A percentile compares a stretch with the other conserved stretches of the same genome.
Conservation (phyloP, 2,329 filamentous ascomycete species). For the Lasiodiplodia citricola region DNA sequence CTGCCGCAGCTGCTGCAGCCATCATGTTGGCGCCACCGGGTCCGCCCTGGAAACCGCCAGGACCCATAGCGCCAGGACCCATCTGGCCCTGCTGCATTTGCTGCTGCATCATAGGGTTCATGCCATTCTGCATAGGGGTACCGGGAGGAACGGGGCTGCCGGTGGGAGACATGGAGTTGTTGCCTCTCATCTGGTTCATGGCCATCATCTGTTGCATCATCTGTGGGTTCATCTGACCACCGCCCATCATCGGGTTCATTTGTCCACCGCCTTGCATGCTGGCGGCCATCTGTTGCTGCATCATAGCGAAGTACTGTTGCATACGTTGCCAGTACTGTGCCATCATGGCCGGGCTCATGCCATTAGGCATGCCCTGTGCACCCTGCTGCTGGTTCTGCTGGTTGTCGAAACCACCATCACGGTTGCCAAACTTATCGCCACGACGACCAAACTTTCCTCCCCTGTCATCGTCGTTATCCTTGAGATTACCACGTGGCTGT, state of each 20-base stretch:
- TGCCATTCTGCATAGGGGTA: slow-evolving; percentile 34
- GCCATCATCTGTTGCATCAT: slow-evolving; percentile 52
- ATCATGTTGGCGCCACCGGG: slow-evolving; percentile 27
- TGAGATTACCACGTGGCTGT: slow-evolving; percentile 90
- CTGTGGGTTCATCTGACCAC: slow-evolving; percentile 64
- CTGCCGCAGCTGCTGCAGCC: slow-evolving; percentile 32
- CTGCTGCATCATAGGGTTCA: slow-evolving; percentile 77
- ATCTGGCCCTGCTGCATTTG: slow-evolving; percentile 64
- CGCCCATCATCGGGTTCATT: slow-evolving; percentile 62
- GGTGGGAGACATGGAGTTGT: slow-evolving; percentile 31
- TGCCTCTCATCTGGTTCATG: slow-evolving; percentile 39
- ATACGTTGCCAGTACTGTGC: slow-evolving; percentile 98
- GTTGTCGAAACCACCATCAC: slow-evolving; percentile 46
- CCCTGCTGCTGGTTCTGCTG: slow-evolving; percentile 54
- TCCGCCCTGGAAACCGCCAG: slow-evolving; percentile 32
- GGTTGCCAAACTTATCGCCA: slow-evolving; percentile 44
- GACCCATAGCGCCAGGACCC: slow-evolving; percentile 49
- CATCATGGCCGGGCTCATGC: slow-evolving; percentile 96
- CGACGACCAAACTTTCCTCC: slow-evolving; percentile 43
- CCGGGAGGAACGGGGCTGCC: slow-evolving; percentile 41
- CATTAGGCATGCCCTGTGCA: slow-evolving; percentile 48
- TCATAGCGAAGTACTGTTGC: slow-evolving; percentile 95
- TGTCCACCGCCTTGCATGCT: slow-evolving; percentile 44
- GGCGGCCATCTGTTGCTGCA: slow-evolving; percentile 85
- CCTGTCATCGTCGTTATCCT: slow-evolving; percentile 82